Evolutionary conservation across 2,329 filamentous ascomycete genomes (phyloP).

Genomic region (Epichloe hybrida): DNA sequence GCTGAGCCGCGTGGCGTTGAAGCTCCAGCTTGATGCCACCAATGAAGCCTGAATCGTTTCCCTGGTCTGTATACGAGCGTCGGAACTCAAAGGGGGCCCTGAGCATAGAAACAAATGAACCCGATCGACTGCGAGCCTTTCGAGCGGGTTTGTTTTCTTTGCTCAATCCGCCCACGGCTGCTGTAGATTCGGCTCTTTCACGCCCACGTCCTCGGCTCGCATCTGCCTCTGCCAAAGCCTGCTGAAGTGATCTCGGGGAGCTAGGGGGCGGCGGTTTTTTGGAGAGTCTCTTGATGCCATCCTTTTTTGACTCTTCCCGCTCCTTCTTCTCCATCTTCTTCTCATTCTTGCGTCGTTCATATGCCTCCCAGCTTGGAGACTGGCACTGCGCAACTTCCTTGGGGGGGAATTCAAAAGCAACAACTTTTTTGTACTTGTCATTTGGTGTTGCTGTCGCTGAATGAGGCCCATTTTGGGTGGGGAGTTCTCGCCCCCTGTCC

Average conservation of each 20-base stretch:
- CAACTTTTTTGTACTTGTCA: conserved; percentile 16
- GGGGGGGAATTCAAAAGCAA: conserved; percentile 19
- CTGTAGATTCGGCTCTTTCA: conserved; percentile 5
- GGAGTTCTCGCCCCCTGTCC: conserved; percentile 4
- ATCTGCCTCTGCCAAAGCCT: conserved; percentile 7
- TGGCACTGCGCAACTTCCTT: conserved; percentile 30
- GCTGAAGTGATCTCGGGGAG: conserved; percentile 7
- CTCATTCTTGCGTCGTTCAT: conserved; percentile 38
- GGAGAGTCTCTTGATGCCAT: conserved; percentile 14
- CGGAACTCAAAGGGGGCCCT: conserved; percentile 22
- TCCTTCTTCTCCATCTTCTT: conserved; percentile 30
- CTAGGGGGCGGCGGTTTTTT: conserved; percentile 22
- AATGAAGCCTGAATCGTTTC: conserved; percentile 23
- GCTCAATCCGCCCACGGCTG: conserved; percentile 6
- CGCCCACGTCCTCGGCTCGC: conserved; percentile 3
- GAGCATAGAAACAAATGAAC: conserved; percentile 24
- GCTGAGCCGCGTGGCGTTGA: conserved; percentile 20
- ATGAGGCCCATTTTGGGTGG: background rate
- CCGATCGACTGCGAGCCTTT: conserved; percentile 19
- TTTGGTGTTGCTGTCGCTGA: conserved; percentile 6
- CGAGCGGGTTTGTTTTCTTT: conserved; percentile 11
- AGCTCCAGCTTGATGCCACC: conserved; percentile 28
- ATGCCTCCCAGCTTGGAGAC: conserved; percentile 49
- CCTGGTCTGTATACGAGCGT: conserved; percentile 19
- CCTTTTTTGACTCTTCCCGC: conserved; percentile 13